phyloP scores from a whole-genome alignment of 441 rosid species.

The Melianthus villosus region DNA sequence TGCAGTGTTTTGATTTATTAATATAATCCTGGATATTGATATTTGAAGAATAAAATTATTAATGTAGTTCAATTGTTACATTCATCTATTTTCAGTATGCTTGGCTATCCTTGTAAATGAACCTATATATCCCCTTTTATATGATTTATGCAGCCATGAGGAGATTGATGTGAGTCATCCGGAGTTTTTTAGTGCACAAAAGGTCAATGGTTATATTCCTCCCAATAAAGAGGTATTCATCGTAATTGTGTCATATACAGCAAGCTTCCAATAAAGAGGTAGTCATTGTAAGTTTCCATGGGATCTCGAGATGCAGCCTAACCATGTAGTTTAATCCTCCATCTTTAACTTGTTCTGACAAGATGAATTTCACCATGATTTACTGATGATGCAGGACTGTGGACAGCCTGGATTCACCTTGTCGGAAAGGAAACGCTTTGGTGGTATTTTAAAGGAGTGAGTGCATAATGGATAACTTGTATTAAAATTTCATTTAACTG shows the following conservation, averaged over 20 bases:
- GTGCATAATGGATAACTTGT: too few relatives aligned
- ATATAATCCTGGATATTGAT: too few relatives aligned
- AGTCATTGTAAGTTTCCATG: not conserved
- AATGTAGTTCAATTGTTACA: not conserved
- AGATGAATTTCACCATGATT: constrained; percentile 6
- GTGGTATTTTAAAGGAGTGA: constrained; percentile 58
- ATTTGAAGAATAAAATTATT: not conserved
- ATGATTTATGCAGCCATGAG: constrained; percentile 53
- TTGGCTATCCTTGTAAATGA: not conserved
- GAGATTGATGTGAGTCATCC: constrained; percentile 96
- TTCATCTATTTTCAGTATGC: constrained; percentile 5
- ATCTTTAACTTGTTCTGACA: not conserved
- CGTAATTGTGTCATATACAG: too few relatives aligned
- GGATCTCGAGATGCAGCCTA: not conserved
- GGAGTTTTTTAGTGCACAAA: constrained; percentile 71
- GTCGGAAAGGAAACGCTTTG: constrained; percentile 80
- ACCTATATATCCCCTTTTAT: constrained; percentile 2
- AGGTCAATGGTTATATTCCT: constrained; percentile 81
- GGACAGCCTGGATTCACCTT: constrained; percentile 96
- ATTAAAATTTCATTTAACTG: constrained; percentile 3
- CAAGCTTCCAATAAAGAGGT: too few relatives aligned
- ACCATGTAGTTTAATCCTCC: not conserved
- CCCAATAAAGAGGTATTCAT: constrained; percentile 83
- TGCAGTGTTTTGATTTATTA: too few relatives aligned
- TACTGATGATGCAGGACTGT: constrained; percentile 49